Percentiles rank a stretch among this genome's conserved stretches.
Conservation (phyloP, 805 yeast genomes). For the Candida boidinii region DNA sequence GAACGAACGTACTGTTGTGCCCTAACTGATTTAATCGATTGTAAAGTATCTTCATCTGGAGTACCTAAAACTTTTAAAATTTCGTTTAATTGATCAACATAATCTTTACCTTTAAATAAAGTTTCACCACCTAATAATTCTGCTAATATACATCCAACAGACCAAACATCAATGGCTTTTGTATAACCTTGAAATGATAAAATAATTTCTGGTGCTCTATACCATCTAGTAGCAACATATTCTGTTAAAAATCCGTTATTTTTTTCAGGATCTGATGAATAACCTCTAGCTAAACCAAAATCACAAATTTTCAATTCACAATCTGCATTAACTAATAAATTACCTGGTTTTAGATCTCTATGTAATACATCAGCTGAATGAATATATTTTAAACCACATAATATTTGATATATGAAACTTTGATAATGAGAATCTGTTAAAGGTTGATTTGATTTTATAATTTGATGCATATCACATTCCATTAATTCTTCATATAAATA, state of each 20-base stretch:
- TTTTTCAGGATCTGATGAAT: slow-evolving; percentile 69
- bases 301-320: slow-evolving; percentile 96
- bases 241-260: slow-evolving; percentile 94
- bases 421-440: slow-evolving; percentile 94
- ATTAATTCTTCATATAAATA: slow-evolving; percentile 92
- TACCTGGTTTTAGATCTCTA: slow-evolving; percentile 92
- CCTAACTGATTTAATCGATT: slow-evolving; percentile 70
- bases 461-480: slow-evolving; percentile 99
- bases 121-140: slow-evolving; percentile 89
- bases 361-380: slow-evolving; percentile 95
- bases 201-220: slow-evolving; percentile 97
- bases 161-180: slow-evolving; percentile 96
- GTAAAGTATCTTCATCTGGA: slow-evolving; percentile 65
- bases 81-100: slow-evolving; percentile 89
- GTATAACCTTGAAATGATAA: slow-evolving; percentile 89
- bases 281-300: slow-evolving; percentile 93
- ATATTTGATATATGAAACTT: slow-evolving; percentile 81
- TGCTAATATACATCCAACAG: slow-evolving; percentile 94
- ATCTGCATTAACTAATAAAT: slow-evolving; percentile 86
- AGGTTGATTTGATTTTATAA: slow-evolving; percentile 88
- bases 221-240: slow-evolving; percentile 98
- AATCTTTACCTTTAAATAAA: slow-evolving; percentile 89
- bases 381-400: slow-evolving; percentile 89
- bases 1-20: slow-evolving; percentile 90
- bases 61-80: slow-evolving; percentile 87